Evolutionary conservation across 2,329 filamentous ascomycete genomes (phyloP).

Genomic region (Penicillium oxalicum): DNA sequence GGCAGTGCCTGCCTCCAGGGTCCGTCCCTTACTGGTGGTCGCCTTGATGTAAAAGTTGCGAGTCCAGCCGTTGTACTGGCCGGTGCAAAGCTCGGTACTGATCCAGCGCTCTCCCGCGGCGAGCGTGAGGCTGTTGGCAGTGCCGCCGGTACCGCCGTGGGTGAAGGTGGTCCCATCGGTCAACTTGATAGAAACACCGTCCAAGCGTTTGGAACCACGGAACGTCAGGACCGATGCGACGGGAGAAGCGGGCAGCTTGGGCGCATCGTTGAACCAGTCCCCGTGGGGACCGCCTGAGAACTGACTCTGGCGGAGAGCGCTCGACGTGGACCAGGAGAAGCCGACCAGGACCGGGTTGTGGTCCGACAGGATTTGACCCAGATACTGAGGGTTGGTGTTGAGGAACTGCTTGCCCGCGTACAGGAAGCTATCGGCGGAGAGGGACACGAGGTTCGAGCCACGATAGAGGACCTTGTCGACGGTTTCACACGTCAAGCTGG

Average conservation of each 20-base stretch:
- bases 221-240: conserved; percentile 36
- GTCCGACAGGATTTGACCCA: conserved; percentile 52
- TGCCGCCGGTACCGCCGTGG: conserved; percentile 53
- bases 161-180: conserved; percentile 44
- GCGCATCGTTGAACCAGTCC: conserved; percentile 53
- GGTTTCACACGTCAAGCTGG: conserved; percentile 53
- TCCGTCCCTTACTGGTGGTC: conserved; percentile 47
- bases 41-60: conserved; percentile 53
- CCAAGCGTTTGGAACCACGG: conserved; percentile 46
- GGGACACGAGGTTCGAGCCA: conserved; percentile 42
- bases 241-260: conserved; percentile 29
- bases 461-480: conserved; percentile 58
- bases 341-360: conserved; percentile 53
- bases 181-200: conserved; percentile 47
- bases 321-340: conserved; percentile 40
- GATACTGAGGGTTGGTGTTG: conserved; percentile 40
- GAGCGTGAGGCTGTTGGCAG: conserved; percentile 40
- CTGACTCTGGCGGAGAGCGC: conserved; percentile 42
- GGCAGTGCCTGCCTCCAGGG: conserved; percentile 40
- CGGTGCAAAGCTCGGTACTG: conserved; percentile 47
- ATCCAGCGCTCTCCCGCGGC: conserved; percentile 46
- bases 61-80: conserved; percentile 41
- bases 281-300: conserved; percentile 26
- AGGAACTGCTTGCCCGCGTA: conserved; percentile 56
- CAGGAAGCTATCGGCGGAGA: conserved; percentile 40